Base-by-base conservation (phyloP, 805 yeast species). In the Hanseniaspora guilliermondii region DNA sequence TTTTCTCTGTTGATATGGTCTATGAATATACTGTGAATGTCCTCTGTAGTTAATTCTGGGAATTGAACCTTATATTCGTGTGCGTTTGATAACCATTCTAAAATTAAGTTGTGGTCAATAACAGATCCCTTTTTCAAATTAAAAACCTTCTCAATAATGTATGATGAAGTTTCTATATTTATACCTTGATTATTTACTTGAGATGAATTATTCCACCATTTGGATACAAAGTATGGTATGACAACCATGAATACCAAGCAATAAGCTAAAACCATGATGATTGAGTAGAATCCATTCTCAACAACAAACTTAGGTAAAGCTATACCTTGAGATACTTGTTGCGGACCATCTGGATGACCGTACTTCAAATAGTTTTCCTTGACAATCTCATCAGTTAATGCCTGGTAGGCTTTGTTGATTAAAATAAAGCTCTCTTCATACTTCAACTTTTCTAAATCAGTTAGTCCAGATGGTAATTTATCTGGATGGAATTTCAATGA, bases 261-360 rank as follows among this genome's bases (percentile, higher is more conserved):
- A 67, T 93, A 93, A 4, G 75, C 60, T 2, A 77, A 66, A 16
- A 83, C 75, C 27, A 85, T 70, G 57, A 87, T 71, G 22, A 83
- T 61, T 3, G 83, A 77, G 4, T 94, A 82, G 22, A 82, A 81
- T 56, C 80, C 75, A 42, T 94, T 88, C 59, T 87, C 96, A 32
- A 94, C 85, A 58, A 93, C 74, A 69, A 86, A 87, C 65, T 84
- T 82, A 33, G 99, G 99, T 60, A 93, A 71, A 0, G 97, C 99
- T 67, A 93, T 88, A 58, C 98, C 98, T 66, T 87, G 96, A 21
- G 83, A 72, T 19, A 83, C 76, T 27, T 86, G 86, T 68, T 87
- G 95, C 41, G 95, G 96, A 42, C 98, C 98, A 71, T 93, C 99
- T 4, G 99, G 99, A 66, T 94, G 96, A 49, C 99, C 99, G 64